Conservation (phyloP, 2,329 filamentous ascomycete genomes). For the Diaporthe citrichinensis region DNA sequence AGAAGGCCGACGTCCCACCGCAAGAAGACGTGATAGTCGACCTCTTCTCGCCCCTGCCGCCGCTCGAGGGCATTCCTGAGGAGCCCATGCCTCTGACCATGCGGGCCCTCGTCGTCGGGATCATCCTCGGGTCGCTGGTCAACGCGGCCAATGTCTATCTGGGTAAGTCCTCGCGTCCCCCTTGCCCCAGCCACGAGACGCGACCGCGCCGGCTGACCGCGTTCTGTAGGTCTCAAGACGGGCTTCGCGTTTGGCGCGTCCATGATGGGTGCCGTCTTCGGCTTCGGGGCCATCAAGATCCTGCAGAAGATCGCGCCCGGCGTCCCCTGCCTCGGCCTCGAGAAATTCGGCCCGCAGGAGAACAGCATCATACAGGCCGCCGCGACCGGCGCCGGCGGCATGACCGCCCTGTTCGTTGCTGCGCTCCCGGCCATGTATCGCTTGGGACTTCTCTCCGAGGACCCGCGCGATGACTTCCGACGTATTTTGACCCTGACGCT, state of each 20-base stretch:
- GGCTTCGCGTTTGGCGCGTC: slow-evolving; percentile 59
- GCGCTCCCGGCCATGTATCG: slow-evolving; percentile 70
- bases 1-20: slow-evolving; percentile 9
- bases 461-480: slow-evolving; percentile 63
- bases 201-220: background rate
- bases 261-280: slow-evolving; percentile 66
- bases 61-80: slow-evolving; percentile 49
- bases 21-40: slow-evolving; percentile 33
- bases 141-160: slow-evolving; percentile 67
- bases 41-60: slow-evolving; percentile 46
- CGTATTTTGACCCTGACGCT: slow-evolving; percentile 65
- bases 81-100: slow-evolving; percentile 60
- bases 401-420: slow-evolving; percentile 68
- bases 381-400: slow-evolving; percentile 68
- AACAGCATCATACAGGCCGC: slow-evolving; percentile 70
- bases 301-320: slow-evolving; percentile 53
- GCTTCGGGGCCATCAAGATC: slow-evolving; percentile 68
- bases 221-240: slow-evolving; percentile 56
- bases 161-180: slow-evolving; percentile 47
- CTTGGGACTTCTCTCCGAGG: slow-evolving; percentile 58
- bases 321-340: slow-evolving; percentile 66
- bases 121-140: slow-evolving; percentile 62
- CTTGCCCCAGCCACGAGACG: background rate
- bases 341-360: slow-evolving; percentile 67
- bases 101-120: slow-evolving; percentile 61